Conservation (phyloP, 352 stramenopile genomes). For the Achlya hypogyna region DNA sequence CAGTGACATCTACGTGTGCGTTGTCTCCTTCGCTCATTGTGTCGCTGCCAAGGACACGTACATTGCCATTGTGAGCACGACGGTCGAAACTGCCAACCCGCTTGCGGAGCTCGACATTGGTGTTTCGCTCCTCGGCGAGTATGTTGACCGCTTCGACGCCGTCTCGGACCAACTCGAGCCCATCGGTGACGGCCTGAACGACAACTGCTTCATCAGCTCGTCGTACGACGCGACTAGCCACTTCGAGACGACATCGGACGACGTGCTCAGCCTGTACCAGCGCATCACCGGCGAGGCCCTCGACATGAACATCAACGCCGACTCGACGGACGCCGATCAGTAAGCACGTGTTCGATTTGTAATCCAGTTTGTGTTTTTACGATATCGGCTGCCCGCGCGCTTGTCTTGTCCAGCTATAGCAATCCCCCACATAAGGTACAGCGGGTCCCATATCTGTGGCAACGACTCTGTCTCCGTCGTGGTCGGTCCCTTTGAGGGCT, state of each 20-base stretch:
- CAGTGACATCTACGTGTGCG: conserved; percentile 99
- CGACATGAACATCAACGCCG: conserved; percentile 97
- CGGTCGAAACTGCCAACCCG: conserved; percentile 94
- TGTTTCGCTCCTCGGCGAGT: conserved; percentile 93
- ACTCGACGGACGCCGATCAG: conserved; percentile 92
- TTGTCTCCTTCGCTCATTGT: conserved; percentile 91
- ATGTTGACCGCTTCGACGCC: conserved; percentile 95
- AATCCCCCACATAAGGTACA: too few relatives aligned
- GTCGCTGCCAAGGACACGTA: conserved; percentile 96
- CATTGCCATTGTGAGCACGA: conserved; percentile 97
- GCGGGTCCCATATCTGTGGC: too few relatives aligned
- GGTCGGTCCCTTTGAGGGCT: not conserved
- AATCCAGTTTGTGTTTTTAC: not conserved
- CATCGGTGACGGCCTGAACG: conserved; percentile 75
- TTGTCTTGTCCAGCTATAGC: not conserved
- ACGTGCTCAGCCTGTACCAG: conserved; percentile 97
- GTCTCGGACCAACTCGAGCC: conserved; percentile 94
- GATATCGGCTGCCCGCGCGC: not conserved
- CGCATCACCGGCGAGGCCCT: conserved; percentile 96
- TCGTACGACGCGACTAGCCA: conserved; percentile 91
- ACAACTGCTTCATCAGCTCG: conserved; percentile 98
- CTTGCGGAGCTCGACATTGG: conserved; percentile 92
- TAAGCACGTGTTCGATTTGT: conserved; percentile 30
- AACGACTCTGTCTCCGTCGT: too few relatives aligned
- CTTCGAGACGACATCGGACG: conserved; percentile 96